These are phyloP conservation scores for Ophiocordyceps sinensis DNA, from an alignment of 2,329 filamentous ascomycete genomes.

Conservation along the genomic window DNA sequence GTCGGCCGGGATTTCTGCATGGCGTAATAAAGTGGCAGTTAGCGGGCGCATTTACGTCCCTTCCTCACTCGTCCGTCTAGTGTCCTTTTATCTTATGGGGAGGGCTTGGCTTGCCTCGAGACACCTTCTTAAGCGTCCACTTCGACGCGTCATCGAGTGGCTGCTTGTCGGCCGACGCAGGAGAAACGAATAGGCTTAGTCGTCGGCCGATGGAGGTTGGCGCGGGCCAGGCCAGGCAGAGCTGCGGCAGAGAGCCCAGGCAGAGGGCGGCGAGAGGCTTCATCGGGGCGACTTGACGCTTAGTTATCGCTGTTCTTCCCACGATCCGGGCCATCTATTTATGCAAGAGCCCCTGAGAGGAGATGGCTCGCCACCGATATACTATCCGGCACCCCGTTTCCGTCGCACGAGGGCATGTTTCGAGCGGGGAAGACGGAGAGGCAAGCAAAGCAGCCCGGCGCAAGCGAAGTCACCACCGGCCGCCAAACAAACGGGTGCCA, in stretches of 20 bases:
- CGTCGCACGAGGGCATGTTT: too few relatives aligned
- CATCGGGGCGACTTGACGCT: background rate
- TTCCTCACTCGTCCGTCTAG: background rate
- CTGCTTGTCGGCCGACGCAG: background rate
- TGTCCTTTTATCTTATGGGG: background rate
- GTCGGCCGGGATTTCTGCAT: background rate
- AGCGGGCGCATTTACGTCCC: background rate
- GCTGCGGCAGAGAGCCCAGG: background rate
- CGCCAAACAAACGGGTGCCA: too few relatives aligned
- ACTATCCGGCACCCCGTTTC: too few relatives aligned
- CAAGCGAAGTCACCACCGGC: too few relatives aligned
- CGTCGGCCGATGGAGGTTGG: background rate
- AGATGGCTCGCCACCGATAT: too few relatives aligned
- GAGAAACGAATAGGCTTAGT: background rate
- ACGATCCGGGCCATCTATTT: too few relatives aligned
- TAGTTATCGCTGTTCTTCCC: background rate
- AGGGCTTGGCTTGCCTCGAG: conserved; percentile 1
- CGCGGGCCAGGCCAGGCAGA: background rate
- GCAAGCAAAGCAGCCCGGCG: too few relatives aligned
- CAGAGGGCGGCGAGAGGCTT: background rate
- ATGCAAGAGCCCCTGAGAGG: too few relatives aligned
- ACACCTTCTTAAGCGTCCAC: conserved; percentile 2
- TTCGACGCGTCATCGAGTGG: background rate
- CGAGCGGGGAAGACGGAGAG: too few relatives aligned
- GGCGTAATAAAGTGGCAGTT: too few relatives aligned